These are phyloP conservation scores for Pleomassaria siparia DNA, from an alignment of 2,329 filamentous ascomycete genomes.

Conservation along the genomic window DNA sequence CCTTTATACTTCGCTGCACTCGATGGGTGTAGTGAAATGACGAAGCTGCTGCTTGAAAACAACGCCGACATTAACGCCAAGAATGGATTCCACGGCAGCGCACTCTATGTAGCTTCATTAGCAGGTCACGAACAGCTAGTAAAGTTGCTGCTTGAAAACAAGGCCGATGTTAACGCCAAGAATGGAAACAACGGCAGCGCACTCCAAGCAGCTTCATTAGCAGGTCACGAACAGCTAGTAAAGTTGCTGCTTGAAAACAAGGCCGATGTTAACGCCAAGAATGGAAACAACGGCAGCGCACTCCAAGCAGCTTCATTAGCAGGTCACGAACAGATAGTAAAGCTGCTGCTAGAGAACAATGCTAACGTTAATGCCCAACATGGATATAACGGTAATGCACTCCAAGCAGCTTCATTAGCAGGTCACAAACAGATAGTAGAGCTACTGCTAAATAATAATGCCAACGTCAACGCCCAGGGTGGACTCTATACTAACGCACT, in stretches of 20 bases:
- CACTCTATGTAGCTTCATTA: conserved; percentile 5
- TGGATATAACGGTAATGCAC: conserved; percentile 1
- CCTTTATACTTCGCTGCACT: conserved; percentile 12
- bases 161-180: conserved; percentile 1
- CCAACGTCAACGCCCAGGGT: no score
- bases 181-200: not conserved
- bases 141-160: conserved; percentile 11
- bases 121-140: conserved; percentile 6
- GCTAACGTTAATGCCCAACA: conserved; percentile 1
- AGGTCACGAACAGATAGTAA: conserved; percentile 7
- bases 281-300: conserved; percentile 1
- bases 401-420: conserved; percentile 3
- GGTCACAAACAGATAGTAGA: conserved; percentile 5
- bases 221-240: conserved; percentile 6
- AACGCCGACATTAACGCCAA: conserved; percentile 3
- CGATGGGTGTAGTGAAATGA: conserved; percentile 11
- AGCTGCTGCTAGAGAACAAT: conserved; percentile 10
- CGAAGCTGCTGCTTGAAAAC: conserved; percentile 14
- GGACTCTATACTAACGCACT: no score
- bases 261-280: conserved; percentile 1
- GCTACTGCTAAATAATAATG: no score
- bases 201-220: conserved; percentile 4
- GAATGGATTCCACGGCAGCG: not conserved
- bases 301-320: conserved; percentile 3
- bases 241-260: conserved; percentile 12